Percentiles rank a stretch among this genome's conserved stretches.
Evolutionary conservation across 345 rosid species (phyloP).

Genomic region (Lumnitzera racemosa): DNA sequence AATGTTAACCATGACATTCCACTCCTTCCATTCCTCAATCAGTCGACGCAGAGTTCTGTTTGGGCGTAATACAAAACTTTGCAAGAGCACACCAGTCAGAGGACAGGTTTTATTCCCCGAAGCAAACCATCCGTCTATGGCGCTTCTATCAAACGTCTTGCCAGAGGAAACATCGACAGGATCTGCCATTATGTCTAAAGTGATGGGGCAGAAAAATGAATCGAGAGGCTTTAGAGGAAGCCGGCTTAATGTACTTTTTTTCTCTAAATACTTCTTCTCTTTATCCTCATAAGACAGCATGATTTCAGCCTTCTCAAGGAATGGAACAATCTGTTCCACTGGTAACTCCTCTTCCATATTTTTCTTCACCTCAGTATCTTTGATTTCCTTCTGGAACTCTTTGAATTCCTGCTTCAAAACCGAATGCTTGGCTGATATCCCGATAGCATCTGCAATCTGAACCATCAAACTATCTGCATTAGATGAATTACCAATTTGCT

Average conservation of each 20-base stretch:
- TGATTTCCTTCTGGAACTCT: slow-evolving; percentile 58
- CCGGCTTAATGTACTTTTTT: slow-evolving; percentile 47
- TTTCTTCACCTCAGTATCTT: slow-evolving; percentile 45
- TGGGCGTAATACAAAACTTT: slow-evolving; percentile 46
- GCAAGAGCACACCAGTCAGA: slow-evolving; percentile 40
- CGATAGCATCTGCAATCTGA: slow-evolving; percentile 53
- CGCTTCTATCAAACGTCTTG: slow-evolving; percentile 65
- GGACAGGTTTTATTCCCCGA: slow-evolving; percentile 56
- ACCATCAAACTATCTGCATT: slow-evolving; percentile 50
- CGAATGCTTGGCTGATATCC: slow-evolving; percentile 41
- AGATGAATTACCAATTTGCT: slow-evolving; percentile 47
- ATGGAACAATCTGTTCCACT: slow-evolving; percentile 67
- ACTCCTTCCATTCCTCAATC: slow-evolving; percentile 73
- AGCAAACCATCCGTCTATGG: slow-evolving; percentile 58
- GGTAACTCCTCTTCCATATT: slow-evolving; percentile 62
- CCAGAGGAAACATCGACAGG: slow-evolving; percentile 77
- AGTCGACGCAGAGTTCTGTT: slow-evolving; percentile 59
- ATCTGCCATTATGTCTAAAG: slow-evolving; percentile 57
- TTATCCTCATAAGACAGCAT: slow-evolving; percentile 47
- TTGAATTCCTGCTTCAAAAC: slow-evolving; percentile 42
- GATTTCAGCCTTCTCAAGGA: slow-evolving; percentile 62
- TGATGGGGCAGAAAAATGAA: slow-evolving; percentile 65
- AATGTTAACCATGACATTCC: slow-evolving; percentile 59
- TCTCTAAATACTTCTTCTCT: slow-evolving; percentile 46
- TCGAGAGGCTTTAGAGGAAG: slow-evolving; percentile 56